A percentile compares a stretch with the other conserved stretches of the same genome.
Conservation (phyloP, 441 rosid species). For the Viola pubescens region DNA sequence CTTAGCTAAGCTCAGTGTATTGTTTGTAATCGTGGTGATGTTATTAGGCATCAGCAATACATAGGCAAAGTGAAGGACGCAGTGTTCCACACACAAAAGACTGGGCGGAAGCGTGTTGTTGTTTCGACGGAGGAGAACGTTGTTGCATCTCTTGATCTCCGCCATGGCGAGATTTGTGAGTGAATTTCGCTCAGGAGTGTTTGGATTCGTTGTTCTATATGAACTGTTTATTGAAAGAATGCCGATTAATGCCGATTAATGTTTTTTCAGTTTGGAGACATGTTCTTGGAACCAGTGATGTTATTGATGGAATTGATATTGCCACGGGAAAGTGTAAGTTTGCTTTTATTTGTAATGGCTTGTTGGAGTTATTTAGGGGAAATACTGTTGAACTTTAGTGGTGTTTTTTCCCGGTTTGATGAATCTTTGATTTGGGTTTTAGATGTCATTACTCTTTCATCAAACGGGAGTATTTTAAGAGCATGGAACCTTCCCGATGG, state of each 20-base stretch:
- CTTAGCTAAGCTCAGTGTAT: background rate
- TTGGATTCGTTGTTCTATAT: background rate
- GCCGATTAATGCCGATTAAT: background rate
- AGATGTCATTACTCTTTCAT: constrained; percentile 88
- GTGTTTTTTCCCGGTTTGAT: background rate
- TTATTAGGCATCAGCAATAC: constrained; percentile 71
- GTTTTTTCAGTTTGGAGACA: constrained; percentile 86
- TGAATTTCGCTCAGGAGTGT: background rate
- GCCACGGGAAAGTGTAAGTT: constrained; percentile 80
- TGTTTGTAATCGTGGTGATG: background rate
- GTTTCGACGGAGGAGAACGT: constrained; percentile 94
- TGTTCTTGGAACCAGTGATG: constrained; percentile 68
- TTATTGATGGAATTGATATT: constrained; percentile 62
- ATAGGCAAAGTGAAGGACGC: constrained; percentile 96
- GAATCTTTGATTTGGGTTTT: constrained; percentile 14
- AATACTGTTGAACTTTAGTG: background rate
- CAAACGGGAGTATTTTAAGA: constrained; percentile 69
- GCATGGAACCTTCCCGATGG: constrained; percentile 99
- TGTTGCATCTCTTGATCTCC: constrained; percentile 91
- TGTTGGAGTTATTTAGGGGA: background rate
- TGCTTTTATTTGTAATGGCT: constrained; percentile 2
- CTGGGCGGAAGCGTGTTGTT: constrained; percentile 90
- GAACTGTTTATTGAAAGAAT: background rate
- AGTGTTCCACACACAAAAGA: constrained; percentile 94
- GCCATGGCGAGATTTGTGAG: constrained; percentile 90